Evolutionary conservation across 192 early-diverging fungal species (phyloP), one percentile per base, ranked within the genome.

Genomic region (Gigaspora rosea): DNA sequence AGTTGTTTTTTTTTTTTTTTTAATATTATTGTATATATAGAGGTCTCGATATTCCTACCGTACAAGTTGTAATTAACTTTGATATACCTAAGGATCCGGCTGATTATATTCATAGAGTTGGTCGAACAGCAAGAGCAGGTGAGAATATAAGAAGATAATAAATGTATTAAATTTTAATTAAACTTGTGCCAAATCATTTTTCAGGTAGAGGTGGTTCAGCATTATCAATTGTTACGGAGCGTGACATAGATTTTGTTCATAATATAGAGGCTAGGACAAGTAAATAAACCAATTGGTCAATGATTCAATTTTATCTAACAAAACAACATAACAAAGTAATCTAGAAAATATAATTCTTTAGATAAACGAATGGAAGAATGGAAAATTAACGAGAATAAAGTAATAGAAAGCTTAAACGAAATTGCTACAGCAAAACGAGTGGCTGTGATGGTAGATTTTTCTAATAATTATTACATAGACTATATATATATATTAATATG

Each of bases 51-150:
- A 99, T 99, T 70, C 96, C 95, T 10, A 88, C 92, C 0, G 98
- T 99, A 4, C 86, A 95, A 59, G 78, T 94, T 68, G 98, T 99
- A 13, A 78, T 98, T 61, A 99, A 99, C 76, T 97, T 94, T 83
- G 95, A 99, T 79, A 89, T 99, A 22, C 97, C 98, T 10, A 89
- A 94, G 8, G 94, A 96, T 81, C 92, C 97, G 8, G 94, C 95
- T 54, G 96, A 97, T 80, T 99, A 99, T 73, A 94, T 99, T 72
- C 98, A 99, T 81, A 88, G 98, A 46, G 96, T 99, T 7, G 98
- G 98, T 65, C 93, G 98, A 84, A 98, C 98, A 8, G 98, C 98
- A 16, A 90, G 98, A 85, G 98, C 98, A 1, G 96, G 98, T 12
- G 41, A 47, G 33, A 10, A 47, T 7, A 47, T 27, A 27, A 27